Base-by-base conservation (phyloP, 352 stramenopile genomes). In the Vaucheria bursata region DNA sequence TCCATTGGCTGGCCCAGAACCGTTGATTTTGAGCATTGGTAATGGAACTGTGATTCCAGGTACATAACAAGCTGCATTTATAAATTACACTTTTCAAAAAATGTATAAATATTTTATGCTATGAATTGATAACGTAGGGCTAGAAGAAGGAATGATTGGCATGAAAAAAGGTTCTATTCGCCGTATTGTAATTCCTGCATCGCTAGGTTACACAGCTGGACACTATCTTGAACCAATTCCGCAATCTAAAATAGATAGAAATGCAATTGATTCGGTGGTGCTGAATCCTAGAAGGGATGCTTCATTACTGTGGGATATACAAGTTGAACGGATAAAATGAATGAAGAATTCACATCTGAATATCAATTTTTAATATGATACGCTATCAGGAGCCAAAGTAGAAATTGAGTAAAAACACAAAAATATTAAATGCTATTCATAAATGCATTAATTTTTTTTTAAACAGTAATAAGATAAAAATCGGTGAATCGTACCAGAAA, bases 81-180 rank as follows among this genome's bases (percentile, higher is more conserved):
- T 18, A 69, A 6, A 69, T 29, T 50, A 50, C 39, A 12, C 5
- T 12, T n/a, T n/a, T n/a, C n/a, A n/a, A n/a, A n/a, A n/a, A n/a
- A n/a, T n/a, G n/a, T n/a, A n/a, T n/a, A n/a, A n/a, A n/a, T n/a
- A n/a, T n/a, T n/a, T n/a, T n/a, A n/a, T n/a, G n/a, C n/a, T n/a
- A n/a, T n/a, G n/a, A n/a, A n/a, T n/a, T n/a, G n/a, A n/a, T n/a
- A n/a, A n/a, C n/a, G n/a, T n/a, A n/a, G n/a, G 59, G 38, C 79
- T 97, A 49, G 92, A 96, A 80, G 86, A 92, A 76, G 88, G 87
- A 0, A 87, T 96, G 29, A 12, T 92, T 3, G 92, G 92, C 12
- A 96, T 96, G 91, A 91, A 83, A 69, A 93, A 93, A 70, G 88
- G 89, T 1, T 90, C 88, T 0, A 90, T 92, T 45, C 88, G 92